Evolutionary conservation across 768 basidiomycete genomes (phyloP).

Genomic region (Thelephora ganbajun): DNA sequence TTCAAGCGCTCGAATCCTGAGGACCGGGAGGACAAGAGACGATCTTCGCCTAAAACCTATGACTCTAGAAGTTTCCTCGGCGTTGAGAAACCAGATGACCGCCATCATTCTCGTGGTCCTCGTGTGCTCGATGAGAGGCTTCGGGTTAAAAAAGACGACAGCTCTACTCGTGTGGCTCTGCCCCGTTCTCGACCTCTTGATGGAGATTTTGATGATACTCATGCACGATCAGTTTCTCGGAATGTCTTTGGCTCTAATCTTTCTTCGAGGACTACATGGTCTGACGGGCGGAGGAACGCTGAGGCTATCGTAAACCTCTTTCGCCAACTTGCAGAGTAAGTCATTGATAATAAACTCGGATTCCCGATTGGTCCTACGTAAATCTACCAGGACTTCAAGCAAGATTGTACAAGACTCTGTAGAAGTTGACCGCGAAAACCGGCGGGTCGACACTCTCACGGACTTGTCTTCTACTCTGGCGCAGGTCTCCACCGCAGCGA

Average conservation of each 20-base stretch:
- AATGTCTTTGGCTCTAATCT: background rate
- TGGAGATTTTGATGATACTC: background rate
- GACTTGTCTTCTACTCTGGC: slow-evolving; percentile 34
- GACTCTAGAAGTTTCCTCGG: background rate
- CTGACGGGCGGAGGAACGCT: slow-evolving; percentile 6
- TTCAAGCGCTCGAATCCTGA: background rate
- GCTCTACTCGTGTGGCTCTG: background rate
- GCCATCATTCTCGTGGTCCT: background rate
- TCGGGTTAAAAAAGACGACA: slow-evolving; percentile 10
- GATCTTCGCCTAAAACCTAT: background rate
- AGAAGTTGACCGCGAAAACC: slow-evolving; percentile 28
- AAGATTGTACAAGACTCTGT: slow-evolving; percentile 29
- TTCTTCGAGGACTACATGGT: background rate
- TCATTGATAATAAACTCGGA: slow-evolving; percentile 1
- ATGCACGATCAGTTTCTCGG: background rate
- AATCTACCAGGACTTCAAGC: slow-evolving; percentile 25
- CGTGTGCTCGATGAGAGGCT: background rate
- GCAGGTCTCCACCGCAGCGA: slow-evolving; percentile 27
- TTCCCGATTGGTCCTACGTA: slow-evolving; percentile 2
- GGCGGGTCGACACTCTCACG: slow-evolving; percentile 34
- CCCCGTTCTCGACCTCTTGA: background rate
- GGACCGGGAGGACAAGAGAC: background rate
- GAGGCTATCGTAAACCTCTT: slow-evolving; percentile 22
- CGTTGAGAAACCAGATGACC: background rate
- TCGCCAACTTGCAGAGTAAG: slow-evolving; percentile 25